Base-by-base conservation (phyloP, 345 rosid species). In the Lepidium aucheri region DNA sequence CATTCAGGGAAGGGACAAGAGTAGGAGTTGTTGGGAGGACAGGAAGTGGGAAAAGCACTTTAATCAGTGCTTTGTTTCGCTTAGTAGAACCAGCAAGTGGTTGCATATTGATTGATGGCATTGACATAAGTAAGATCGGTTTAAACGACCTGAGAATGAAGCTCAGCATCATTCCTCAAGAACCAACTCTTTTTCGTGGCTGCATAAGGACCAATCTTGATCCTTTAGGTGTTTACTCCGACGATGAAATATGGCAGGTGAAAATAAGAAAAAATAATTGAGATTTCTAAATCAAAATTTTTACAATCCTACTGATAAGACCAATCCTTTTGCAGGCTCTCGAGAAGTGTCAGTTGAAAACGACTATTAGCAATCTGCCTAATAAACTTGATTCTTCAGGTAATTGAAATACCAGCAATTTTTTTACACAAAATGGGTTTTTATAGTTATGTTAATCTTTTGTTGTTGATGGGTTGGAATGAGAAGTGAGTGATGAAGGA, bases 151-250 rank as follows among this genome's bases (percentile, higher is more conserved):
- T 93, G 69, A 87, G 98, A 54, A 76, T 77, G 82, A 93, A 86
- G 76, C 88, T 93, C n/a, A 85, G 98, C 76, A 90, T 90, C 72
- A 90, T 93, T 70, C 98, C 98, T 72, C 98, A 93, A 72, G 98
- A 93, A 8, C 90, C 98, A 62, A 84, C 96, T 56, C 91, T 90
- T 47, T 90, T 93, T 68, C 69, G 82, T 54, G 98, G 96, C 16
- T 85, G 91, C 40, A 77, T 93, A 35, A 78, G 98, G 35, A 86
- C 88, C 6, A 93, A 89, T 72, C 75, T 89, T 66, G 98, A 89
- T 53, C 98, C 98, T 68, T 65, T 93, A 42, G 86, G 93, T 65
- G 80, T 85, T 69, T 80, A 82, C 59, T 72, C 94, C 2, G 94
- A 93, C 18, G 67, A 69, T 36, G 90, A 89, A 66, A 83, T 92